Base-by-base conservation (phyloP, 768 basidiomycete genomes). In the Gautieria morchelliformis region DNA sequence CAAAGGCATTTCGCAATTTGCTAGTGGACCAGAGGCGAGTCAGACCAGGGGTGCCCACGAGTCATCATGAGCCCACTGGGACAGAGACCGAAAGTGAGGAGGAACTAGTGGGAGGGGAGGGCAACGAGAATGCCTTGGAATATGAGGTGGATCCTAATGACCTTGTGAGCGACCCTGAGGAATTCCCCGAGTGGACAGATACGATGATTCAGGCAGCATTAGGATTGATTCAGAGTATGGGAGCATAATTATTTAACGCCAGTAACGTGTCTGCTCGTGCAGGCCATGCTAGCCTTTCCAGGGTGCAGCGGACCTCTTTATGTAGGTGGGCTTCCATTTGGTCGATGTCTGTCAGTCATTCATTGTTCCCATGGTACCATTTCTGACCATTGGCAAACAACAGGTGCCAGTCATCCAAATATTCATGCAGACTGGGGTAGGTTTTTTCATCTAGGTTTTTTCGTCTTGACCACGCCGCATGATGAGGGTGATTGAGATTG, bases 211-310 rank as follows among this genome's bases (percentile, higher is more conserved):
- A 0, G 58, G 52, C 1, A 60, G 63, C 4, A 62, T 61, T 48
- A 54, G 63, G 9, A n/a, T 63, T 1, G 54, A 55, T n/a, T 55
- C 54, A 30, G 62, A 62, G 0, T 55, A 60, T 1, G 48, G 52
- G n/a, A 61, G 63, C 49, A 32, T 56, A 3, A 58, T 60, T 40
- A 59, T 52, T 12, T 40, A 40, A 40, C 17, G 17, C 39, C 9
- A 40, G 39, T 9, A 9, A 9, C 9, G 9, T 40, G 39, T 17
- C 39, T 40, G 39, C 9, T 17, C 9, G 39, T 9, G 9, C 39
- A 40, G 9, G 39, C 39, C 39, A 40, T 40, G 9, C 39, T 9
- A 40, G 17, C 17, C 9, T 9, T 40, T 17, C 39, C 39, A 9
- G 39, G 17, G 39, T 40, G n/a, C n/a, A n/a, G n/a, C n/a, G n/a